phyloP scores from a whole-genome alignment of 1,284 basidiomycete species.

The Microbotryomycetes sp. region DNA sequence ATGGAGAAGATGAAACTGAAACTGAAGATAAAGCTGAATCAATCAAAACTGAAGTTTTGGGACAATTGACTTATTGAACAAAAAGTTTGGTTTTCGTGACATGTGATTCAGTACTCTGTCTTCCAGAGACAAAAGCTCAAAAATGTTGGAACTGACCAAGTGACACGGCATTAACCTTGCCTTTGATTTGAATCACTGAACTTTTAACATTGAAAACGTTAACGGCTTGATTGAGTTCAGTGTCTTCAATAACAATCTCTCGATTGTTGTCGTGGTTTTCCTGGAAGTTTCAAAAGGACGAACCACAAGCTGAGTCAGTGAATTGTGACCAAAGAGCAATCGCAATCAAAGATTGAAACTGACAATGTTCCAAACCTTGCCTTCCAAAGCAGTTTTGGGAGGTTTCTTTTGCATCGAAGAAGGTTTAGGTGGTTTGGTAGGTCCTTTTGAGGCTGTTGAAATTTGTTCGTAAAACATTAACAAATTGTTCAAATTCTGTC shows the following conservation, averaged over 20 bases:
- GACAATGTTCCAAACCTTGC: slow-evolving; percentile 89
- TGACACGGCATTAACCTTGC: slow-evolving; percentile 92
- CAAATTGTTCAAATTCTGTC: background rate
- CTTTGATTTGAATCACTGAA: slow-evolving; percentile 76
- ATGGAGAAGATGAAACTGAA: slow-evolving; percentile 81
- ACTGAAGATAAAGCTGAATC: slow-evolving; percentile 87
- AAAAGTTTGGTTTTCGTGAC: background rate
- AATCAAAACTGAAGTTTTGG: slow-evolving; percentile 79
- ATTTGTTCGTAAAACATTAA: background rate
- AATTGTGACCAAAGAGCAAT: background rate
- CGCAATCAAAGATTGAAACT: slow-evolving; percentile 40
- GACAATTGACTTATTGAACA: slow-evolving; percentile 65
- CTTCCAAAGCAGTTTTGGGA: slow-evolving; percentile 80
- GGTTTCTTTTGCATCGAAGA: slow-evolving; percentile 77
- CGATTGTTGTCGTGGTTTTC: slow-evolving; percentile 88
- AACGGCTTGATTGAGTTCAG: slow-evolving; percentile 74
- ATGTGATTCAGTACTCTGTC: slow-evolving; percentile 5
- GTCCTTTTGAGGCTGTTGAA: slow-evolving; percentile 7
- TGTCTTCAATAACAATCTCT: slow-evolving; percentile 66
- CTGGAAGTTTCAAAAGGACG: slow-evolving; percentile 45
- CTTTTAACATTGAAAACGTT: slow-evolving; percentile 91
- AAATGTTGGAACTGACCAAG: slow-evolving; percentile 55
- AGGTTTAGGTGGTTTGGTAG: slow-evolving; percentile 73
- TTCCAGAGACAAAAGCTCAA: background rate
- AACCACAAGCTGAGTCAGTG: background rate